Evolutionary conservation across 2,329 filamentous ascomycete species (phyloP).

Genomic region (Colletotrichum caudatum): DNA sequence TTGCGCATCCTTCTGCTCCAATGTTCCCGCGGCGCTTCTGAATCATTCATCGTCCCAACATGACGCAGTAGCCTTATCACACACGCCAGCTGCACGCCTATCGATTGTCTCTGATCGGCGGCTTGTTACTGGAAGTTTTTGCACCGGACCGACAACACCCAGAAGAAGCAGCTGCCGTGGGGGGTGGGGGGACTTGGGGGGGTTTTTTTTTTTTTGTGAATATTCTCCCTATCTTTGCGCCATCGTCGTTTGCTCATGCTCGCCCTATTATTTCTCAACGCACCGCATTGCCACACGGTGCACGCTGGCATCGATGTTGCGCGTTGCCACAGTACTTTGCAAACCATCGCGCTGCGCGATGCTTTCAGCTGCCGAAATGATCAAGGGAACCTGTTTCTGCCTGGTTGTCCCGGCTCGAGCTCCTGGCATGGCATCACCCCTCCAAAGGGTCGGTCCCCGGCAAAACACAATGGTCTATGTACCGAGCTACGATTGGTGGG

Average conservation of each 20-base stretch:
- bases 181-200: too few species aligned
- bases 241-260: not conserved
- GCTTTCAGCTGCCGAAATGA: conserved; percentile 16
- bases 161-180: not conserved
- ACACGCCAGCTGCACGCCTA: conserved; percentile 9
- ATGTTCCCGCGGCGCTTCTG: too few species aligned
- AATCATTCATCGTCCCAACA: conserved; percentile 4
- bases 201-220: too few species aligned
- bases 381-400: conserved; percentile 25
- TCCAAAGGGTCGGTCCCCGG: not conserved
- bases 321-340: not conserved
- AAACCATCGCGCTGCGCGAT: not conserved
- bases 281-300: not conserved
- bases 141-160: conserved; percentile 7
- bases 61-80: conserved; percentile 18
- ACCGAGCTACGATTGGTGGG: conserved; percentile 1
- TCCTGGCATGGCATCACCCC: conserved; percentile 25
- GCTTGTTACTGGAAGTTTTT: conserved; percentile 8
- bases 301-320: not conserved
- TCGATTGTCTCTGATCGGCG: conserved; percentile 25
- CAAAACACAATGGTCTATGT: conserved; percentile 1
- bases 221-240: not conserved
- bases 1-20: conserved; percentile 11
- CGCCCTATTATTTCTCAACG: too few species aligned
- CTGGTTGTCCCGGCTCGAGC: conserved; percentile 19